Percentiles rank a stretch among this genome's conserved stretches.
phyloP scores from a whole-genome alignment of 352 stramenopile genomes.

The Stramenopiles sp. region DNA sequence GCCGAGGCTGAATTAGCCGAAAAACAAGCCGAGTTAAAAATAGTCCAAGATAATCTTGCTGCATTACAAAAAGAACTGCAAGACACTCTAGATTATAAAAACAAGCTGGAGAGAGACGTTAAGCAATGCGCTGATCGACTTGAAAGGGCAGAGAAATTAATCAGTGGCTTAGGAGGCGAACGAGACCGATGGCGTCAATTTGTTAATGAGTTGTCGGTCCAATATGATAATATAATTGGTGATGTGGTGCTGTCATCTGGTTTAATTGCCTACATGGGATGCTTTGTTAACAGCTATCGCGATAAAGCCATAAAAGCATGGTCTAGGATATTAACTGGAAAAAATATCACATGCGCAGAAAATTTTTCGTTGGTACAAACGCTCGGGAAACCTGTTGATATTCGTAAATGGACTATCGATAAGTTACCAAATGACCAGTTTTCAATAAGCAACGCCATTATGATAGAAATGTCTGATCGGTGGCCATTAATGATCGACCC shows the following conservation, averaged over 20 bases:
- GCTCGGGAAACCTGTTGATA: slow-evolving; percentile 85
- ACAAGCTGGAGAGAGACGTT: slow-evolving; percentile 83
- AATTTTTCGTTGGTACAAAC: slow-evolving; percentile 91
- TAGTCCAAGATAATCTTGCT: slow-evolving; percentile 77
- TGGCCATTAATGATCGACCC: slow-evolving; percentile 91
- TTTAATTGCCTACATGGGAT: slow-evolving; percentile 91
- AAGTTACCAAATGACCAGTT: slow-evolving; percentile 84
- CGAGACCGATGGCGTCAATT: slow-evolving; percentile 89
- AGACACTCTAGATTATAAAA: slow-evolving; percentile 86
- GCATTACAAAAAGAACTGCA: slow-evolving; percentile 90
- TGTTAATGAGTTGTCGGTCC: slow-evolving; percentile 85
- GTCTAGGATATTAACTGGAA: slow-evolving; percentile 70
- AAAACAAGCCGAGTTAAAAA: slow-evolving; percentile 68
- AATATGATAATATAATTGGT: slow-evolving; percentile 81
- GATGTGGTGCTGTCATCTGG: slow-evolving; percentile 88
- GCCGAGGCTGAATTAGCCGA: slow-evolving; percentile 80
- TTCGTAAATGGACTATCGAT: slow-evolving; percentile 95
- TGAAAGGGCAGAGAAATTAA: slow-evolving; percentile 86
- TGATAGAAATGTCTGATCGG: slow-evolving; percentile 81
- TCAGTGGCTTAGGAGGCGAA: slow-evolving; percentile 84
- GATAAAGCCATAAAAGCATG: slow-evolving; percentile 59
- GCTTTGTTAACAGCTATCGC: slow-evolving; percentile 54
- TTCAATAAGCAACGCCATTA: slow-evolving; percentile 94
- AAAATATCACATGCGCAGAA: slow-evolving; percentile 70
- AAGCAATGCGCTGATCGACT: slow-evolving; percentile 85